Base-by-base conservation (phyloP, 495 filamentous ascomycete genomes). In the Venustampulla echinocandica region DNA sequence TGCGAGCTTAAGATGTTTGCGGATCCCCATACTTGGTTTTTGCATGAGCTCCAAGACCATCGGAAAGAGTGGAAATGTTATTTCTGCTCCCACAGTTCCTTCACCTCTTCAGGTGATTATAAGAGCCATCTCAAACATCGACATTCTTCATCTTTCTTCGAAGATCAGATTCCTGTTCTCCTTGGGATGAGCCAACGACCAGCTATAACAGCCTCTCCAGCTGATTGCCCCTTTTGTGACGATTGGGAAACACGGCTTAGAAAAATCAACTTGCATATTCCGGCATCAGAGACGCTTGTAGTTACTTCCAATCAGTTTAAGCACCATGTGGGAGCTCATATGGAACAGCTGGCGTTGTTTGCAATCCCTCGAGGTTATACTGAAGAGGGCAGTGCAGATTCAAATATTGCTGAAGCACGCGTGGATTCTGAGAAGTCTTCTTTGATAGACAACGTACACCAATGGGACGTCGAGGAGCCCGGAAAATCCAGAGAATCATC, bases 281-380 rank as follows among this genome's bases (percentile, higher is more conserved):
- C 39, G 10, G 3, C 2, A 7, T n/a, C 13, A 14, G 44, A 55
- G 34, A 13, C 9, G 2, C 30, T 55, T 0, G 17, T 39, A 10
- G 47, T 48, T 15, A 46, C 43, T 9, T 52, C 57, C 24, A 53
- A 52, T 21, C 39, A 45, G 30, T 63, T 61, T 49, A 46, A 55
- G 37, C 51, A 56, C 10, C 63, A 66, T 45, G 52, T 66, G 0
- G 63, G 61, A 24, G 52, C 52, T 5, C 63, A 66, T 41, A 53
- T 64, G 20, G 60, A 61, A 20, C 60, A 66, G 41, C 52, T 66
- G 14, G 54, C 63, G 4, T 39, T 66, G 18, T 66, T 66, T 51
- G 60, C 57, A 9, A 53, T 66, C 33, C 60, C 63, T 11, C 33
- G 42, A 17, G 43, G 49, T 13, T 34, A 36, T 35, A 46, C 24